Evolutionary conservation across 1,284 basidiomycete genomes (phyloP), one percentile per base, ranked within the genome.

Genomic region (Ustilago loliicola): DNA sequence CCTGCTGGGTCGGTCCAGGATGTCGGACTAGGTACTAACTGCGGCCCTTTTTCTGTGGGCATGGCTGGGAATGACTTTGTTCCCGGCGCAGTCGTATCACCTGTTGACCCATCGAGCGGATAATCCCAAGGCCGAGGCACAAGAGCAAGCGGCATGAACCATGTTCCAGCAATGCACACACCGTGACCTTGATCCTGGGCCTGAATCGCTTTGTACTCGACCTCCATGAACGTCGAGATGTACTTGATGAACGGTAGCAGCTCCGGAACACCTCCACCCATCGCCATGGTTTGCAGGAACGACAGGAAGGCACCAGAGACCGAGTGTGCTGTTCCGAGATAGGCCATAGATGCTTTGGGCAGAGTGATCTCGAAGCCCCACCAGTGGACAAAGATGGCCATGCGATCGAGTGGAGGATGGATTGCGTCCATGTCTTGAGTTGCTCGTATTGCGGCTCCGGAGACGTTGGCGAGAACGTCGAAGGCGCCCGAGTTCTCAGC

Each of bases 281-380:
- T 65, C 11, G 72, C 81, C 80, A 84, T 84, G 30, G 81, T 83
- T 57, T 78, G 76, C 3, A 84, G 56, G 58, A 84, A 83, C 0
- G 64, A 71, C 29, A 84, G 52, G 57, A 84, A 82, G 0, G 81
- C 77, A 1, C 80, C 81, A 6, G 78, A 80, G 9, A 84, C 63
- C 15, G 75, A 79, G 38, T 83, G 81, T 23, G 82, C 82, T 1
- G 82, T 84, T 7, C 50, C 52, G n/a, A 84, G 78, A 54, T 83
- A 81, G 13, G 59, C 48, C 79, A 84, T 80, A 3, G 78, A 79
- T 2, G 80, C 66, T 23, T 74, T 64, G 15, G 82, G 82, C 1
- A 84, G 73, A 25, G 81, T 83, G 45, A 84, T 65, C 61, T 84
- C 82, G 23, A 82, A 84, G n/a, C 82, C 82, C 81, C 81, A 84